Percentiles rank a stretch among this genome's conserved stretches.
These are phyloP conservation scores for Halteria grandinella DNA, from an alignment of 73 alveolate genomes.

Conservation along the genomic window DNA sequence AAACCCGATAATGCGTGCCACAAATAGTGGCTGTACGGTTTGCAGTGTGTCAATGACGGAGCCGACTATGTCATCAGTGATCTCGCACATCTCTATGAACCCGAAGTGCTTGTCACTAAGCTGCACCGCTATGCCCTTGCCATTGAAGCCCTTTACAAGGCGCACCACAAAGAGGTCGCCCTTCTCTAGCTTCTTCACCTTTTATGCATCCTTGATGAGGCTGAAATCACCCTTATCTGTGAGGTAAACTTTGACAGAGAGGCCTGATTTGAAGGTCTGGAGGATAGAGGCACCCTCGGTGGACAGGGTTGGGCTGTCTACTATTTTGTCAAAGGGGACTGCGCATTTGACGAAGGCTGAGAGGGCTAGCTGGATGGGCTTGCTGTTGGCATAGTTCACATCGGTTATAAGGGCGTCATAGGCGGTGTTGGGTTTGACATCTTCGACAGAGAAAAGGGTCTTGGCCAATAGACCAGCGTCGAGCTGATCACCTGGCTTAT, in stretches of 20 bases:
- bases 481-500: not conserved
- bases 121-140: constrained; percentile 51
- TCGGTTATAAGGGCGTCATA: constrained; percentile 40
- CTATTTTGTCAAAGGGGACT: constrained; percentile 19
- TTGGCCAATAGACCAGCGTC: not conserved
- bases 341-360: constrained; percentile 27
- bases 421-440: not conserved
- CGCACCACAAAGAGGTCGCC: constrained; percentile 35
- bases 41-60: constrained; percentile 7
- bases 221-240: too few species aligned
- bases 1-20: constrained; percentile 22
- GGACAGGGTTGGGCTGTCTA: not conserved
- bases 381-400: constrained; percentile 2
- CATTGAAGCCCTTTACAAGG: constrained; percentile 26
- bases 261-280: constrained; percentile 4
- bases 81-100: constrained; percentile 50
- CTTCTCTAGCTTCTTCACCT: not conserved
- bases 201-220: too few species aligned
- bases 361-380: constrained; percentile 25
- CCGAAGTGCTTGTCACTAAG: constrained; percentile 45
- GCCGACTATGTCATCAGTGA: constrained; percentile 48
- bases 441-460: constrained; percentile 20
- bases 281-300: constrained; percentile 39
- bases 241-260: not conserved
- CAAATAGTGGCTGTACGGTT: constrained; percentile 19